These are phyloP conservation scores for Allomyces javanicus DNA, from an alignment of 192 early-diverging fungal genomes.

Conservation along the genomic window DNA sequence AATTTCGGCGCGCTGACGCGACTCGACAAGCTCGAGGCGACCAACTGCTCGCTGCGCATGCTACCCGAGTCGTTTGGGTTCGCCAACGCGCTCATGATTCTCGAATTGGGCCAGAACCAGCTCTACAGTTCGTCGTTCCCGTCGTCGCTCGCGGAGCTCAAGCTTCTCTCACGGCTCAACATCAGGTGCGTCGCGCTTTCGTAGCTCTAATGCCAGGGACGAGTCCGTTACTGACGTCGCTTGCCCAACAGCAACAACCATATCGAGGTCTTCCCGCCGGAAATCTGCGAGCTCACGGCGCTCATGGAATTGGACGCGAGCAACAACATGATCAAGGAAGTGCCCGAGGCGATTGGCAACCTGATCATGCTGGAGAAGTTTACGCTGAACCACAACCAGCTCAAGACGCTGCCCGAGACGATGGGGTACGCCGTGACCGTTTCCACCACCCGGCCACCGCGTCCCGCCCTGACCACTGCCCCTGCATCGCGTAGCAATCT, in stretches of 20 bases:
- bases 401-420: conserved; percentile 2
- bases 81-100: background rate
- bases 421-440: conserved; percentile 2
- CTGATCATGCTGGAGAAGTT: conserved; percentile 4
- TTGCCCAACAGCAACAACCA: conserved; percentile 4
- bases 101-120: conserved; percentile 3
- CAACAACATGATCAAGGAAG: conserved; percentile 5
- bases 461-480: too few relatives aligned
- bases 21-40: conserved; percentile 4
- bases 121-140: conserved; percentile 6
- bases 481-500: background rate
- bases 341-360: conserved; percentile 8
- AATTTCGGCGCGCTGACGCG: conserved; percentile 3
- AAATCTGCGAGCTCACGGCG: conserved; percentile 5
- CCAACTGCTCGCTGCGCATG: conserved; percentile 2
- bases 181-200: background rate
- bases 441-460: background rate
- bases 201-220: too few relatives aligned
- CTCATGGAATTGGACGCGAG: conserved; percentile 6
- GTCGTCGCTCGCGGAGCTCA: conserved; percentile 1
- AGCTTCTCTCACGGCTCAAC: conserved; percentile 2
- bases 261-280: conserved; percentile 7
- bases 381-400: conserved; percentile 3
- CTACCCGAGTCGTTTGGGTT: conserved; percentile 5
- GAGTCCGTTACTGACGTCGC: background rate